Evolutionary conservation across 1,284 basidiomycete species (phyloP), one percentile per base, ranked within the genome.

Genomic region (Tilletia caries): DNA sequence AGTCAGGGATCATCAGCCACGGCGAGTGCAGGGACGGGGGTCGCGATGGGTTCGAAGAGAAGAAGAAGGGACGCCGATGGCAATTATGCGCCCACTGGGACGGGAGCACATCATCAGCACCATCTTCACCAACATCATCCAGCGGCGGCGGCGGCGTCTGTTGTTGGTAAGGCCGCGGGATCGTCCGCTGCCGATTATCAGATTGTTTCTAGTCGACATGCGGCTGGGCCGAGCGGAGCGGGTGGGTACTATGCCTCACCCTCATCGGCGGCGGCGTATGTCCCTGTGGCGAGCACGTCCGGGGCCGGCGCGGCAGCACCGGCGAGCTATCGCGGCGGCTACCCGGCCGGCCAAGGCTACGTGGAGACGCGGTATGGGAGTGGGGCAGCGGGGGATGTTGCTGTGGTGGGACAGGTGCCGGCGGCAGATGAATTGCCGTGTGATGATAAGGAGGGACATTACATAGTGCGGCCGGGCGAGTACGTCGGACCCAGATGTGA

Each of bases 401-500:
- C 23, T 46, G n/a, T 34, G 54, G 52, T 50, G 44, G 50, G 25
- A 20, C 32, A 32, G n/a, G 48, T 25, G 10, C 37, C 20, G n/a
- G 77, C 77, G 5, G 69, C 79, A 29, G 58, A 62, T 13, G 58
- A 62, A 29, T 34, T 62, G 18, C 58, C 58, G 29, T 62, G 58
- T 37, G 83, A 84, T 65, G 85, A 85, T 69, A 81, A 82, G 68
- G 84, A 85, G 48, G 85, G 85, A 1, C 85, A 85, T 68, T 84
- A 79, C 70, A 84, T 85, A 67, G 82, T 85, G 34, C 75, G 76
- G 25, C 70, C 75, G 46, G 82, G 81, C 46, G 82, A 83, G 34
- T 76, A 73, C 27, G 76, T 84, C 43, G 78, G 79, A 8, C 74
- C 75, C n/a, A 70, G 80, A 27, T 80, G 66, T 69, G 68, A 66